Base-by-base conservation (phyloP, 2,329 filamentous ascomycete genomes). In the Bipolaris victoriae region DNA sequence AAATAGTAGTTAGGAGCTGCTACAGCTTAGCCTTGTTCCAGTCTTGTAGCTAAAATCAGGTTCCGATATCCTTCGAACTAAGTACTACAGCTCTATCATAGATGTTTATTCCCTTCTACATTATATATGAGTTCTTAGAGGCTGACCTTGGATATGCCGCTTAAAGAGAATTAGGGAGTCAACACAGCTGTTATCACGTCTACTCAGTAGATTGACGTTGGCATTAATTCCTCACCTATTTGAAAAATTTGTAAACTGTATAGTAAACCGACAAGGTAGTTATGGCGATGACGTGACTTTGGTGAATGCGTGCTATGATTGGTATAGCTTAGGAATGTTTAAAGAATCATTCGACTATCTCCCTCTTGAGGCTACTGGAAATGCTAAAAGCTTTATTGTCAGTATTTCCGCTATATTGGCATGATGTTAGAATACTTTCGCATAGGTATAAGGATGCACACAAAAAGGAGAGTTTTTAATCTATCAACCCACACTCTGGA, bases 41-140 rank as follows among this genome's bases (percentile, higher is more conserved):
- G 20, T 63, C 61, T n/a, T 39, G 47, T 6, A 65, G 59, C 24
- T 65, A 57, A 16, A 62, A 58, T 47, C 54, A 47, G 33, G 57
- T 65, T 16, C 60, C 61, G 49, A 60, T 57, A 5, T n/a, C 26
- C 20, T 13, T 24, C 5, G 22, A 43, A 15, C 47, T 39, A 5
- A 46, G 26, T 7, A 33, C 33, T 9, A 26, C 26, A 43, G 20
- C 22, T 43, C 22, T 22, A 7, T 22, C 20, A 43, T 43, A 22
- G 40, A 26, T 26, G n/a, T 26, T 20, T 7, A 43, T 43, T 5
- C 26, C 40, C n/a, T 3, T 5, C n/a, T n/a, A 13, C 10, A 20
- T 13, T 22, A 15, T 26, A 26, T 2, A 7, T 43, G 2, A 26
- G 22, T n/a, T 18, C 13, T 13, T 4, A 4, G 3, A 5, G 3